Evolutionary conservation across 202 grass and related monocot species (phyloP).

Genomic region (Hordeum pubiflorum): DNA sequence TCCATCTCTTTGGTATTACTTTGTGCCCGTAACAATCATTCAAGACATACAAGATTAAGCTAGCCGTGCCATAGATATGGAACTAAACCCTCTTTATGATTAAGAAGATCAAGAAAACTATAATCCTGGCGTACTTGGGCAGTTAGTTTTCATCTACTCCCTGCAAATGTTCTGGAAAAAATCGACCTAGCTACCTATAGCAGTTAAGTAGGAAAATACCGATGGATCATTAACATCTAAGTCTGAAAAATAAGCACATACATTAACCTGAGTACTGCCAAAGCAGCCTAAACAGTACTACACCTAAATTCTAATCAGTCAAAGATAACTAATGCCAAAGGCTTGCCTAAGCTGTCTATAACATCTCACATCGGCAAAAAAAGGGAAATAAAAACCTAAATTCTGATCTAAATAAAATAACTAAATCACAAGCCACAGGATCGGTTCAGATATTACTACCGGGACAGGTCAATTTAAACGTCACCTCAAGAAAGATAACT

Average conservation of each 20-base stretch:
- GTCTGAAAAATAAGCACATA: not conserved
- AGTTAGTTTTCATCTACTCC: not conserved
- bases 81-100: not conserved
- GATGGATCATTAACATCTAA: not conserved
- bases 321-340: not conserved
- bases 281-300: not conserved
- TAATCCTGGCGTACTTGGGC: not conserved
- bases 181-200: not conserved
- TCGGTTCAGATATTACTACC: not conserved
- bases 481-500: not conserved
- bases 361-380: not conserved
- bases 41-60: not conserved
- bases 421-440: not conserved
- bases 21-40: not conserved
- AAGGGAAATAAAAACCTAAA: not conserved
- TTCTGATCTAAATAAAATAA: not conserved
- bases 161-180: not conserved
- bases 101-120: not conserved
- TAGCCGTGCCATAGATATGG: not conserved
- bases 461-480: not conserved
- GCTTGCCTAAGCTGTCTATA: not conserved
- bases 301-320: too few relatives aligned
- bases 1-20: too few relatives aligned
- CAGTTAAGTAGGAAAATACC: not conserved
- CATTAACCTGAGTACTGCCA: not conserved